A percentile compares a stretch with the other conserved stretches of the same genome.
phyloP scores from a whole-genome alignment of 2,329 filamentous ascomycete genomes.

The Cytospora mali region DNA sequence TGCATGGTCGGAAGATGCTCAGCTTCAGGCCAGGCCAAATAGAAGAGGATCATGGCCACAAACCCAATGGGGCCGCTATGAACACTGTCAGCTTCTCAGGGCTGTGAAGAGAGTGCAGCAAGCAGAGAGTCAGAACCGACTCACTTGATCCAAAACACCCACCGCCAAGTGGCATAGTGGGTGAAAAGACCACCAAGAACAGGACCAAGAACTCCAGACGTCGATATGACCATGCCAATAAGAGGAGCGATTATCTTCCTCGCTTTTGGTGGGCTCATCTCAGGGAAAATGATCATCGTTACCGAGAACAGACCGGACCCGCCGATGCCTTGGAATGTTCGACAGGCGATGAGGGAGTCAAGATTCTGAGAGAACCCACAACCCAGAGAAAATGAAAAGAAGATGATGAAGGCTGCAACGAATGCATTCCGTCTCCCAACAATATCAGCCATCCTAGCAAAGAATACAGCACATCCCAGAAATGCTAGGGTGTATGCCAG shows the following conservation, averaged over 20 bases:
- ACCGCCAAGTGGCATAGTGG: conserved; percentile 53
- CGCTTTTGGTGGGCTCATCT: conserved; percentile 47
- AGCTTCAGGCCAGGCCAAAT: conserved; percentile 52
- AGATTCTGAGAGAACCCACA: conserved; percentile 52
- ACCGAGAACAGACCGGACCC: conserved; percentile 56
- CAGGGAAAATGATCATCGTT: conserved; percentile 58
- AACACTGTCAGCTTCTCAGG: conserved; percentile 23
- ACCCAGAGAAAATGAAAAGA: conserved; percentile 58
- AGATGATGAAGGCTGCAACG: conserved; percentile 52
- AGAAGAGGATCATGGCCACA: conserved; percentile 50
- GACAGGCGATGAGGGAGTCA: conserved; percentile 51
- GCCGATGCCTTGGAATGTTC: conserved; percentile 54
- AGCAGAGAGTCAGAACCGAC: conserved; percentile 27
- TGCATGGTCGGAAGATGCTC: conserved; percentile 43
- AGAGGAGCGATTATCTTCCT: conserved; percentile 49
- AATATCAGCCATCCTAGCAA: conserved; percentile 58
- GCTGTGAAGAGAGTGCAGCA: not conserved
- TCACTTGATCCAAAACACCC: conserved; percentile 64
- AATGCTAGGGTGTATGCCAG: conserved; percentile 60
- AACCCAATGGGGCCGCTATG: conserved; percentile 54
- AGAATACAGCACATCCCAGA: conserved; percentile 58
- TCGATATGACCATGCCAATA: conserved; percentile 52
- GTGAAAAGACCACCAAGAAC: conserved; percentile 55
- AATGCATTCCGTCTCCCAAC: conserved; percentile 57
- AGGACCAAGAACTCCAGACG: conserved; percentile 54